Evolutionary conservation across 306 rosid species (phyloP), one percentile per base, ranked within the genome.

Genomic region (Dicorynia guianensis): DNA sequence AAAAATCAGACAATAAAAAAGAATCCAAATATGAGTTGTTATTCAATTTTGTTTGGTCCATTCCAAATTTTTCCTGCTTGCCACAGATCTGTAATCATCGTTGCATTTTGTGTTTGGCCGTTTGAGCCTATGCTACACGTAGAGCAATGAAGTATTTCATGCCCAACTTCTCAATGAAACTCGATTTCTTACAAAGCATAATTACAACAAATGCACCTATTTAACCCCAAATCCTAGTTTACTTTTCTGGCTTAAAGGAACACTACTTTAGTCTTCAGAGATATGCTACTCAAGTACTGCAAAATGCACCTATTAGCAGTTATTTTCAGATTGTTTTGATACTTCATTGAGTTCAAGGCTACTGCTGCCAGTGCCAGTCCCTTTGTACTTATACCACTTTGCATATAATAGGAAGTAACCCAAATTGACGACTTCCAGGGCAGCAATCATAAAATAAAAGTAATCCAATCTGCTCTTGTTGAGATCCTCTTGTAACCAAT

Each of bases 401-500:
- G 96, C 81, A 75, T 87, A 85, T 13, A 87, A 56, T 72, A 92
- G 42, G 77, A 88, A 90, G 87, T 84, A 92, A 14, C 85, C 82
- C 35, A 88, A 80, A 70, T 85, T 87, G 3, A 87, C 4, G 33
- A 74, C 74, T 68, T 74, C 80, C 33, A 92, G 6, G 53, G 76
- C 92, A 38, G 87, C 82, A 71, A 88, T 67, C 77, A 87, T 70
- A 84, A 79, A 65, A 64, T 90, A 92, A 74, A 76, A 92, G 82
- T 76, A 80, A 65, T 92, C 96, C 79, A 92, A 83, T 69, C 88
- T 92, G 8, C 97, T 96, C 49, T 85, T 72, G 88, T 93, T 90
- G n/a, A 88, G 93, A 88, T 90, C 93, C 78, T 92, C 93, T 0
- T 90, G 87, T 73, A 90, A 47, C 96, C 96, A 92, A 59, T 82